Evolutionary conservation across 1,284 basidiomycete genomes (phyloP), one percentile per base, ranked within the genome.

Genomic region (Cryptococcus amylolentus): DNA sequence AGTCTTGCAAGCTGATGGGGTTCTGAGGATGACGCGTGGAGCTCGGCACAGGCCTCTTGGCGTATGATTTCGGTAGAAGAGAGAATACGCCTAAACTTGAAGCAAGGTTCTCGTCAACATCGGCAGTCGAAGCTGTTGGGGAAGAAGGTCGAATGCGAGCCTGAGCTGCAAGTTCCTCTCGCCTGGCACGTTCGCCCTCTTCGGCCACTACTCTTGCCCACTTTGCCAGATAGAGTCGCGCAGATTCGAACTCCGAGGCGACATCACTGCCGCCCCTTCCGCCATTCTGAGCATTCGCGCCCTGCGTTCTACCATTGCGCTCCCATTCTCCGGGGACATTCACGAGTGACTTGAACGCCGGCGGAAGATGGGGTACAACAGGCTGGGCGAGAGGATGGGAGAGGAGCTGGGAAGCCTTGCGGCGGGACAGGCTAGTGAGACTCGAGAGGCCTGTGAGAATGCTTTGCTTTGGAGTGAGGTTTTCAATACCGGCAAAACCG

Each of bases 141-240:
- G 51, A 54, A 52, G 59, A 46, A 18, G 56, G 39, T 5, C 56
- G 51, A 20, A 62, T 51, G 4, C 63, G 66, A 2, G 74, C 75
- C 26, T 66, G 65, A 2, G 64, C 54, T 1, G 72, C 74, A 14
- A 79, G 84, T 73, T 96, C 91, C 50, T 84, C 82, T 59, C 85
- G 80, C 37, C 92, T 82, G 8, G 91, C 86, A 12, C 89, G 83
- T 72, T 97, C 93, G 7, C 93, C 93, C 72, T 96, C 93, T 76
- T 96, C 93, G 1, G 93, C 95, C 0, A 98, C 95, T 47, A 80
- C 77, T 26, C 93, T 82, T 0, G 96, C 95, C 96, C 96, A 99
- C 31, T 91, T 84, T 1, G 96, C 96, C 8, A 99, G 83, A 73
- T 98, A 98, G 5, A 98, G 91, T 3, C 95, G 81, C 0, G 96